Conservation (phyloP, 2,329 filamentous ascomycete species). For the Hymenoscyphus salicellus region DNA sequence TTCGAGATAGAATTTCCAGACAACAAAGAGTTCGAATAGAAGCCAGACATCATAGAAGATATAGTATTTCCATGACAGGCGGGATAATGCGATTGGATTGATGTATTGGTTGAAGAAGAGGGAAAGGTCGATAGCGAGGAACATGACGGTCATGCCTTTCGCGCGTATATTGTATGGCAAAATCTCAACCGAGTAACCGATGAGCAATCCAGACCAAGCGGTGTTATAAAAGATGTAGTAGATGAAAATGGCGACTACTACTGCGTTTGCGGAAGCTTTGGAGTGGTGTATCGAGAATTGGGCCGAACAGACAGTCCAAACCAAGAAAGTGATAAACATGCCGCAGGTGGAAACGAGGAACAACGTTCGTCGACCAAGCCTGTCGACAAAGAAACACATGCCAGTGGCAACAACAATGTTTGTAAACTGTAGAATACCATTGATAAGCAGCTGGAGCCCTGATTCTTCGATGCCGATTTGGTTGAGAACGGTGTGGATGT, state of each 20-base stretch:
- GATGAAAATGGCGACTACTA: conserved; percentile 48
- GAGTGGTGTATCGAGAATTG: conserved; percentile 18
- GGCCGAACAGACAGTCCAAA: conserved; percentile 31
- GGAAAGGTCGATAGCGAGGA: conserved; percentile 41
- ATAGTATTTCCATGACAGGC: conserved; percentile 42
- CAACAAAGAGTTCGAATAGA: conserved; percentile 26
- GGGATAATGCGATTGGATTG: conserved; percentile 40
- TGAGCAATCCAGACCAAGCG: conserved; percentile 30
- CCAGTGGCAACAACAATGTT: conserved; percentile 27
- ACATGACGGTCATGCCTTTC: conserved; percentile 41
- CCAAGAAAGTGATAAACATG: conserved; percentile 34
- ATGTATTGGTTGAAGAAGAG: conserved; percentile 43
- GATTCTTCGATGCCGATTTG: conserved; percentile 39
- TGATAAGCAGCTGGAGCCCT: conserved; percentile 39
- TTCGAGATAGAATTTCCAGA: conserved; percentile 37
- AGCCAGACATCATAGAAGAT: conserved; percentile 40
- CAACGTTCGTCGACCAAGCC: conserved; percentile 30
- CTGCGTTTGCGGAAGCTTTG: conserved; percentile 25
- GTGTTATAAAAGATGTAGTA: conserved; percentile 45
- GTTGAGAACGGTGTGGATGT: conserved; percentile 38
- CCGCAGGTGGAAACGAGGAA: conserved; percentile 29
- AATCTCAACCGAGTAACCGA: conserved; percentile 31
- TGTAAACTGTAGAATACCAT: conserved; percentile 30
- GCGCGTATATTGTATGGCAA: conserved; percentile 33
- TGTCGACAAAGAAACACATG: conserved; percentile 34